Base-by-base conservation (phyloP, 371 early-diverging fungal genomes). In the Mucor piriformis region DNA sequence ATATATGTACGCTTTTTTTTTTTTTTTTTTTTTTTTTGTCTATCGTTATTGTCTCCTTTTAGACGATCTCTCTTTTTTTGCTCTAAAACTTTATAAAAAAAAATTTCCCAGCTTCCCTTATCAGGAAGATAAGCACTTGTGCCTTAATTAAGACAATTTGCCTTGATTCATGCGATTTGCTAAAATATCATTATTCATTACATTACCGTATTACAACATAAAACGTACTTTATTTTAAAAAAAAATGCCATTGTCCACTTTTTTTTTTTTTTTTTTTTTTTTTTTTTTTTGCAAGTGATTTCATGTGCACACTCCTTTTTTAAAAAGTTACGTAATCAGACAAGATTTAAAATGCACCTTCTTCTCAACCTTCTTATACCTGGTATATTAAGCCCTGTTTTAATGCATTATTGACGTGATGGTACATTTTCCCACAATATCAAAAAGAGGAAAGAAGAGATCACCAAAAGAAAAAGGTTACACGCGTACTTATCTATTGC, bases 391-490 rank as follows among this genome's bases (percentile, higher is more conserved):
- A 42, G 12, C 12, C 38, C 38, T n/a, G 38, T 12, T n/a, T n/a
- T n/a, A n/a, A 18, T 42, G 42, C 42, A 42, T 42, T 42, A 42
- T 42, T 42, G 42, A 42, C 42, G 42, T 42, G 42, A 42, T 42
- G 16, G 18, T 42, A 42, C 42, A 42, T 42, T 42, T 18, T 42
- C 42, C 42, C 42, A 42, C 42, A 42, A 20, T 42, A 42, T 16
- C 42, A n/a, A 37, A 37, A 37, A 37, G n/a, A 37, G n/a, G n/a
- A 37, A 37, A 37, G 1, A 42, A 42, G 42, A 42, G 42, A 42
- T 42, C 42, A 42, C 42, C 42, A 18, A 37, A 15, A n/a, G 38
- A n/a, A 16, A 10, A 4, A 38, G n/a, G n/a, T 12, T 5, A 16
- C n/a, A 38, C 38, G n/a, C 11, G n/a, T 33, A 38, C 38, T 38